Conservation (phyloP, 2,329 filamentous ascomycete genomes). For the Fusarium foetens region DNA sequence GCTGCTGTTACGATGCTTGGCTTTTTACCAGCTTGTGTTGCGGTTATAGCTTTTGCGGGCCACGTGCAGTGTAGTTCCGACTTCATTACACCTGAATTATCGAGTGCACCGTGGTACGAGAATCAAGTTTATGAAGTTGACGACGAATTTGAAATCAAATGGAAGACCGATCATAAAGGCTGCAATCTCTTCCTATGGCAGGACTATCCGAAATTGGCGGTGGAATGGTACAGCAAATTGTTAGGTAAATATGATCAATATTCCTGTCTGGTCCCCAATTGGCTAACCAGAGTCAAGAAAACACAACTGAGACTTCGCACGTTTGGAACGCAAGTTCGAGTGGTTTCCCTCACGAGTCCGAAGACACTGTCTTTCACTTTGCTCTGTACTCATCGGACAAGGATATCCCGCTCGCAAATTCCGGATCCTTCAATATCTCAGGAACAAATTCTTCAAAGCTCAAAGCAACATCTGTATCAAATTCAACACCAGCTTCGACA, state of each 20-base stretch:
- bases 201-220: not conserved
- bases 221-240: not conserved
- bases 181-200: conserved; percentile 17
- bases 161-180: not conserved
- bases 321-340: not conserved
- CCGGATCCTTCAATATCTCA: not conserved
- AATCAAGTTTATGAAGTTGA: not conserved
- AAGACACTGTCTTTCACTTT: conserved; percentile 2
- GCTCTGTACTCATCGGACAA: not conserved
- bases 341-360: rapidly evolving
- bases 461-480: not conserved
- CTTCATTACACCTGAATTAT: not conserved
- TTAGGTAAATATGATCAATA: not conserved
- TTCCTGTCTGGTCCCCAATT: rapidly evolving
- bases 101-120: rapidly evolving
- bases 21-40: rapidly evolving
- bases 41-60: rapidly evolving
- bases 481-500: not conserved
- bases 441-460: not conserved
- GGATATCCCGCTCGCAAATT: not conserved
- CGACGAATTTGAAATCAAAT: not conserved
- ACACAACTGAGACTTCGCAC: not conserved
- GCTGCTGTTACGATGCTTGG: rapidly evolving
- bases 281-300: not conserved
- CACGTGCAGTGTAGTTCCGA: not conserved